These are phyloP conservation scores for Sporothrix brasiliensis DNA, from an alignment of 2,329 filamentous ascomycete genomes.

Conservation along the genomic window DNA sequence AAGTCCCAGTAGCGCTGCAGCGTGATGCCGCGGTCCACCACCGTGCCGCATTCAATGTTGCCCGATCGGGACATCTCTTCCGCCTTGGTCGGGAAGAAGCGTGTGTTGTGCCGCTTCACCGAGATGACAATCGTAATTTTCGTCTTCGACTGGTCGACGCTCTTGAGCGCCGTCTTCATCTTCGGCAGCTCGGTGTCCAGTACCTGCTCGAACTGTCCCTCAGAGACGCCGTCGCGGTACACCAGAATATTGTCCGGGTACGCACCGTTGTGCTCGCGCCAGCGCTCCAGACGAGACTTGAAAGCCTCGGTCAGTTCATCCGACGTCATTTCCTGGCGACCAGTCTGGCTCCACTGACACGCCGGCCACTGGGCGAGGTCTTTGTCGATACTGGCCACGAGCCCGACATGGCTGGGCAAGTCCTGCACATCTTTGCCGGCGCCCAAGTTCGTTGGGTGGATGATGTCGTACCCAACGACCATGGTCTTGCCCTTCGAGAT, in stretches of 20 bases:
- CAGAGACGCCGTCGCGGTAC: conserved; percentile 87
- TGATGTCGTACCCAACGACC: conserved; percentile 86
- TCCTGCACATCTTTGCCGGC: conserved; percentile 47
- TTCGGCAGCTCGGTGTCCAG: conserved; percentile 67
- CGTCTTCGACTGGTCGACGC: conserved; percentile 47
- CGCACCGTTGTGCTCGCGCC: conserved; percentile 56
- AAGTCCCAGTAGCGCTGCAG: conserved; percentile 79
- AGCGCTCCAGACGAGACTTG: conserved; percentile 65
- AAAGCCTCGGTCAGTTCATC: conserved; percentile 63
- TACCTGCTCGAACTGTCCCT: conserved; percentile 76
- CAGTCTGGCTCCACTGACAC: conserved; percentile 66
- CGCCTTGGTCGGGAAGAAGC: conserved; percentile 73
- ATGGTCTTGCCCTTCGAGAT: conserved; percentile 70
- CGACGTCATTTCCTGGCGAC: conserved; percentile 71
- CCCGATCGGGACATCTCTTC: conserved; percentile 51
- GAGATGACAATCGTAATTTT: conserved; percentile 75
- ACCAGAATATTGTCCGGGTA: conserved; percentile 77
- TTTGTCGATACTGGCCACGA: conserved; percentile 75
- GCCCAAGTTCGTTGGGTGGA: conserved; percentile 73
- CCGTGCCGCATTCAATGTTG: conserved; percentile 76
- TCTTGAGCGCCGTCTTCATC: conserved; percentile 70
- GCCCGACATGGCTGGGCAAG: conserved; percentile 75
- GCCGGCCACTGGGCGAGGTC: conserved; percentile 78
- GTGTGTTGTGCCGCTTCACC: conserved; percentile 85
- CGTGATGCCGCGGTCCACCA: conserved; percentile 84